phyloP scores from a whole-genome alignment of 352 stramenopile species.

The Achlya hypogyna region DNA sequence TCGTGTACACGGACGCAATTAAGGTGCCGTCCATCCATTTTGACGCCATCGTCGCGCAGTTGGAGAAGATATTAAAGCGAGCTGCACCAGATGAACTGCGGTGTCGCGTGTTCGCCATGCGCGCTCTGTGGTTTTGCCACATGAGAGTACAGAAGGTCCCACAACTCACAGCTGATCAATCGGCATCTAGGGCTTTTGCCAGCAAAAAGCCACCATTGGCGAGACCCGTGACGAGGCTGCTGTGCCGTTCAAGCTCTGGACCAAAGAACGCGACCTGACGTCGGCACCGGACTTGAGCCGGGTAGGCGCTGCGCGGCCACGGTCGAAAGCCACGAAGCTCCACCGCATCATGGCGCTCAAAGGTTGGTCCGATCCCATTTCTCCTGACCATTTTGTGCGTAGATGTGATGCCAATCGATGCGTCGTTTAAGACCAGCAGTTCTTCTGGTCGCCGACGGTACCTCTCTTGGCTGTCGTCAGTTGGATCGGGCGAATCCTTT shows the following conservation, averaged over 20 bases:
- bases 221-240: background rate
- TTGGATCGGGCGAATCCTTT: too few species aligned
- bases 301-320: background rate
- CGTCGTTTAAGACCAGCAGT: too few species aligned
- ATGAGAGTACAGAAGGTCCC: background rate
- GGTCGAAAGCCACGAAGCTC: background rate
- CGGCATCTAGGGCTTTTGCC: background rate
- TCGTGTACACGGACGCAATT: constrained; percentile 3
- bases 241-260: constrained; percentile 7
- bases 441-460: too few species aligned
- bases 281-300: too few species aligned
- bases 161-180: background rate
- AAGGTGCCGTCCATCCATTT: background rate
- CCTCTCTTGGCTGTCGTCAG: too few species aligned
- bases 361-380: too few species aligned
- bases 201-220: constrained; percentile 1
- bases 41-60: background rate
- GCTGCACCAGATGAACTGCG: background rate
- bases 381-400: too few species aligned
- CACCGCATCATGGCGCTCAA: background rate
- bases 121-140: constrained; percentile 15
- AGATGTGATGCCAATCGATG: too few species aligned
- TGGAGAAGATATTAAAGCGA: constrained; percentile 1
- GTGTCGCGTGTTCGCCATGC: constrained; percentile 1
- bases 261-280: constrained; percentile 8